Conservation (phyloP, 177 flowering plant genomes). For the Tripterygium wilfordii region DNA sequence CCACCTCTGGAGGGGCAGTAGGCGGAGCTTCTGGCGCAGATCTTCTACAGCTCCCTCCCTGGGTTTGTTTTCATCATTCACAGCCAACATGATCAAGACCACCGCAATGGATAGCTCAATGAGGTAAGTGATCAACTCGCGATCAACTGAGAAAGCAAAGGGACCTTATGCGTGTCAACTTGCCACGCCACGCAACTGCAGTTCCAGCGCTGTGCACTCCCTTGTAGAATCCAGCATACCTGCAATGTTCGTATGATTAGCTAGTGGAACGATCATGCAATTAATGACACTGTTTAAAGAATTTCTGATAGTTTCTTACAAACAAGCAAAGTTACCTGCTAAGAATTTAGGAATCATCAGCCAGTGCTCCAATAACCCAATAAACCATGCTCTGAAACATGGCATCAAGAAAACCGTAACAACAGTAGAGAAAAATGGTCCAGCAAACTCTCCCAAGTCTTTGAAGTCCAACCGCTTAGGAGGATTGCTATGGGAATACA, state of each 20-base stretch:
- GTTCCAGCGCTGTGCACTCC: constrained; percentile 98
- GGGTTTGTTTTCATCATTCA: constrained; percentile 64
- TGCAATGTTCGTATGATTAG: too few relatives aligned
- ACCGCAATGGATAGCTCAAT: constrained; percentile 57
- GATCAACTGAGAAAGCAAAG: constrained; percentile 35
- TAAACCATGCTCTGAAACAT: constrained; percentile 92
- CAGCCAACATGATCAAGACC: constrained; percentile 46
- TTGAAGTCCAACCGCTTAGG: constrained; percentile 64
- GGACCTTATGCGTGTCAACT: constrained; percentile 51
- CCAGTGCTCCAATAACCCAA: constrained; percentile 93
- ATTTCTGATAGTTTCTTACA: too few relatives aligned
- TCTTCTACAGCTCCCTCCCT: too few relatives aligned
- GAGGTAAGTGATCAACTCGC: constrained; percentile 40
- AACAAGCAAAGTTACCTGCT: too few relatives aligned
- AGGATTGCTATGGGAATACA: constrained; percentile 26
- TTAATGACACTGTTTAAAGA: too few relatives aligned
- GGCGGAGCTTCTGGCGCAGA: too few relatives aligned
- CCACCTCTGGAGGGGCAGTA: too few relatives aligned
- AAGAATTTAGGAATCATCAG: constrained; percentile 86
- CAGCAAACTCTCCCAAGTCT: constrained; percentile 65
- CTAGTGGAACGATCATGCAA: too few relatives aligned
- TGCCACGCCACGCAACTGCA: constrained; percentile 98
- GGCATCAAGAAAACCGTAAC: constrained; percentile 86
- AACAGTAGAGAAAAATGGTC: constrained; percentile 79
- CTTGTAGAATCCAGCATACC: constrained; percentile 89